Percentiles rank a stretch among this genome's conserved stretches.
Conservation (phyloP, 2,329 filamentous ascomycete genomes). For the Pyrenophora tritici-repentis region DNA sequence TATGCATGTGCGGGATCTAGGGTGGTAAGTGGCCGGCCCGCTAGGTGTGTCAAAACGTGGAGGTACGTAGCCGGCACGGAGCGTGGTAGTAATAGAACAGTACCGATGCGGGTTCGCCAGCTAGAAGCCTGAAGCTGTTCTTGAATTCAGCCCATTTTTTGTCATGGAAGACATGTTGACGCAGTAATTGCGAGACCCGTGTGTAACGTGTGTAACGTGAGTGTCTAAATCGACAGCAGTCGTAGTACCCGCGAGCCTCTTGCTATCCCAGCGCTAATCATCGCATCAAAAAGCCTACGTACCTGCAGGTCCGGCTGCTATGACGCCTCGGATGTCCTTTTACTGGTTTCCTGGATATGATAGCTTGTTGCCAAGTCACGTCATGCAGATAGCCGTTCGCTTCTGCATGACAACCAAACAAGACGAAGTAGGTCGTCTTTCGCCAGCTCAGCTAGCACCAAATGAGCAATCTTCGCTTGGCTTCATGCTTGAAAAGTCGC, state of each 20-base stretch:
- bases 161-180: background rate
- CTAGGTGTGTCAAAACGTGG: background rate
- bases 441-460: constrained; percentile 38
- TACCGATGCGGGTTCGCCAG: constrained; percentile 1
- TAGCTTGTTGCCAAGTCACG: constrained; percentile 28
- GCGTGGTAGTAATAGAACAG: background rate
- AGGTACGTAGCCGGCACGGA: constrained; percentile 1
- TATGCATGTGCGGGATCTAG: background rate
- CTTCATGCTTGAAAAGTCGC: constrained; percentile 8
- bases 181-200: constrained; percentile 3
- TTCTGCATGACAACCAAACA: constrained; percentile 38
- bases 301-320: constrained; percentile 11
- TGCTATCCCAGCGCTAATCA: constrained; percentile 3
- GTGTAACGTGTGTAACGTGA: constrained; percentile 16
- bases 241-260: constrained; percentile 6
- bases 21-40: background rate
- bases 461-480: constrained; percentile 30
- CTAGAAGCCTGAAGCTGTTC: background rate
- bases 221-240: constrained; percentile 11
- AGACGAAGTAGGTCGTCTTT: constrained; percentile 22
- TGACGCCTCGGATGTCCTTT: constrained; percentile 14
- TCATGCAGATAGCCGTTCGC: constrained; percentile 37
- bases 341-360: constrained; percentile 7
- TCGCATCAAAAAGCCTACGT: constrained; percentile 7
- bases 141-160: background rate